phyloP scores from a whole-genome alignment of 139 green algal species.

The Closterium sp. region DNA sequence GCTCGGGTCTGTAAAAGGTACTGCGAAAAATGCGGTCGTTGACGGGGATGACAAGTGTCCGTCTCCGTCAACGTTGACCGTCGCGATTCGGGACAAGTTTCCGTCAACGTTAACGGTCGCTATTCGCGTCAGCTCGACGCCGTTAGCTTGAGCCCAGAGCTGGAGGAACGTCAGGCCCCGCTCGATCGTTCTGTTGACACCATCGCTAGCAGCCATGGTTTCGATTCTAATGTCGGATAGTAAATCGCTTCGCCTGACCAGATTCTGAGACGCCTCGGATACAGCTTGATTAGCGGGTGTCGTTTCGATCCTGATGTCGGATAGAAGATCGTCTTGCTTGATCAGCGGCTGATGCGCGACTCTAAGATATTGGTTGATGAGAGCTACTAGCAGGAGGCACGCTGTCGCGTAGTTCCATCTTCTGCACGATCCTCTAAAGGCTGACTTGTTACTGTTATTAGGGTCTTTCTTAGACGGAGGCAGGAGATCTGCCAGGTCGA shows the following conservation, averaged over 20 bases:
- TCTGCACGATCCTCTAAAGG: not conserved
- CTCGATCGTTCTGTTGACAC: not conserved
- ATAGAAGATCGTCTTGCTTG: not conserved
- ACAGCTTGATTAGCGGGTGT: not conserved
- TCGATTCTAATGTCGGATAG: not conserved
- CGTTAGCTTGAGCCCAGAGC: not conserved
- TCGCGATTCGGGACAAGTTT: not conserved
- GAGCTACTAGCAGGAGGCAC: not conserved
- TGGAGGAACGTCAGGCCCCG: not conserved
- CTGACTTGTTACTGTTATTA: not conserved
- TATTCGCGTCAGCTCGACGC: not conserved
- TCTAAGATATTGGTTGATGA: not conserved
- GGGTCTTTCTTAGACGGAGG: not conserved
- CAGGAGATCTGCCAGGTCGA: not conserved
- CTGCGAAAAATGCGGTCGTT: not conserved
- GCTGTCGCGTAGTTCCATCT: not conserved
- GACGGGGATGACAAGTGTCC: not conserved
- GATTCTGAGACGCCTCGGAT: not conserved
- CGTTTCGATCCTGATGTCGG: not conserved
- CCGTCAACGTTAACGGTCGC: not conserved
- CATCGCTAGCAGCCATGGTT: not conserved
- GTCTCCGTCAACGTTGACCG: not conserved
- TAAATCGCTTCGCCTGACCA: not conserved
- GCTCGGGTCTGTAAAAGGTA: not conserved
- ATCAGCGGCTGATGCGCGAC: not conserved